Evolutionary conservation across 2,329 filamentous ascomycete genomes (phyloP), one percentile per base, ranked within the genome.

Genomic region (Botrytis fabae): DNA sequence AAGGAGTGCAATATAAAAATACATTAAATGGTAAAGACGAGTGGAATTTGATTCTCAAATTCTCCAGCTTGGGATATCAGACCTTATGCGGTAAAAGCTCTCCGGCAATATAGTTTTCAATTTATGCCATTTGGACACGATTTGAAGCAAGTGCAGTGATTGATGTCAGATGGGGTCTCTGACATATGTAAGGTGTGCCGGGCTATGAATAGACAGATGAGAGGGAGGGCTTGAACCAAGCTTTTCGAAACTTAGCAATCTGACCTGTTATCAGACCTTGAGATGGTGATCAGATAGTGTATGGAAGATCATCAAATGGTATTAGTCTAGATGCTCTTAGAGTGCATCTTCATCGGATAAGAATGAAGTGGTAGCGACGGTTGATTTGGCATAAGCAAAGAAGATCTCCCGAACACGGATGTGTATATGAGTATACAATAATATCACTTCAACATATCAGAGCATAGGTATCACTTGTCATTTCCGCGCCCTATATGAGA

Each of bases 1-100:
- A 6, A 16, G 14, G 2, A 28, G 16, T 0, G 0, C 20, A 32
- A 18, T 8, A 1, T 10, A 18, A 2, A 57, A 28, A 28, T 57
- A 0, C 5, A 3, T 18, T 20, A 10, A n/a, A n/a, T 16, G 25
- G 25, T n/a, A 6, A 16, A 2, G 4, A 7, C 5, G 12, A 51
- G 12, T n/a, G 9, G 1, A 48, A 9, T 48, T 4, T 51, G 10
- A 1, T 5, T 1, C 12, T 51, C 22, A 51, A n/a, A 2, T 14
- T 51, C 10, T 51, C 10, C 10, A n/a, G 10, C 48, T 51, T 51
- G 10, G 1, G 6, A 12, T 25, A 5, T n/a, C 22, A 4, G 25
- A 51, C n/a, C 1, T 1, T 12, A 25, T 51, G 4, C 12, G 48
- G 8, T 51, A 1, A 16, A n/a, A 51, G 48, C 48, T 16, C 25